Base-by-base conservation (phyloP, 768 basidiomycete species). In the Leccinum obscurum region DNA sequence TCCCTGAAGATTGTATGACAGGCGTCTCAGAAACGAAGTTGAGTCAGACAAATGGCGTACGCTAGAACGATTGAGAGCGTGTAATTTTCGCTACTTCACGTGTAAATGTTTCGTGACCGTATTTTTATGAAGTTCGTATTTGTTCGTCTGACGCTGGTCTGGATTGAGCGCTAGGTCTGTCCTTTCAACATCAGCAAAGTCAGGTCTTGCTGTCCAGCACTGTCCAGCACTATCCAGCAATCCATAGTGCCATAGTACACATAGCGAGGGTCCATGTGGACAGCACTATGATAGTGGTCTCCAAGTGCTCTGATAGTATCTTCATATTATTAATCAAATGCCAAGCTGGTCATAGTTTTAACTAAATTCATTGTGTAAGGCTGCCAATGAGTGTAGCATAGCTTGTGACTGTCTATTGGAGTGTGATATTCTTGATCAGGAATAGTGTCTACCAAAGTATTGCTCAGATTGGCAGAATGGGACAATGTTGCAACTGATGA, bases 1-100 rank as follows among this genome's bases (percentile, higher is more conserved):
- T 24, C 8, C 1, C 32, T 69, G 32, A 63, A 22, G 17, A 8
- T 46, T 37, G 7, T 1, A 13, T 15, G 28, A 15, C 28, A 72
- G 69, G 69, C 72, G 6, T 60, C 71, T 15, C 72, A 73, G 61
- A 73, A 73, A 57, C 70, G 72, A 60, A 55, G 66, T 6, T 73
- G 56, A 65, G 26, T 7, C 30, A 13, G 15, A n/a, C 28, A 2
- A 9, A 13, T 52, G 10, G 15, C 7, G 13, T 26, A 46, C 56
- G n/a, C 37, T 6, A 2, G 55, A 22, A 52, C 56, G 39, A 22
- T 22, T 4, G 30, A n/a, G 22, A 20, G 11, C 28, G 35, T 28
- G 9, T 17, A 41, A 13, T 55, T 39, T 56, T 65, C 20, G 48
- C 26, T 35, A 10, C 52, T 32, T 58, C 41, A 20, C 57, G n/a